Evolutionary conservation across 768 basidiomycete genomes (phyloP).

Genomic region (Termitomyces sp.): DNA sequence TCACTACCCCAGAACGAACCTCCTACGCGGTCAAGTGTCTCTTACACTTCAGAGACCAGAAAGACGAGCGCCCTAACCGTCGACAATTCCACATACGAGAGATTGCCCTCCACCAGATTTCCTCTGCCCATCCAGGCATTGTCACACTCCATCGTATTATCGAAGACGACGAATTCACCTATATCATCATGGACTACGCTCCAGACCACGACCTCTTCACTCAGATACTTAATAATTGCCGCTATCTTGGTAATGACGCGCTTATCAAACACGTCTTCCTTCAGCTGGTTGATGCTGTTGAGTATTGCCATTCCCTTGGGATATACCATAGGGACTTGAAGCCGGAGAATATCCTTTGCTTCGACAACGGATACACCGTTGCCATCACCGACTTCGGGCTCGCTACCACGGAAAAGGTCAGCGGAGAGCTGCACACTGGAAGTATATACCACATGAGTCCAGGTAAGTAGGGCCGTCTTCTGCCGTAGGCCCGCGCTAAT

Average conservation of each 20-base stretch:
- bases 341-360: slow-evolving; percentile 93
- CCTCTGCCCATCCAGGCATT: slow-evolving; percentile 71
- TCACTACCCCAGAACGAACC: slow-evolving; percentile 36
- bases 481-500: background rate
- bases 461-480: slow-evolving; percentile 37
- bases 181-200: slow-evolving; percentile 92
- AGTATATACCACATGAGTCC: slow-evolving; percentile 99
- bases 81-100: slow-evolving; percentile 83
- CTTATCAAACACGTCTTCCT: slow-evolving; percentile 89
- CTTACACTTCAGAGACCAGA: slow-evolving; percentile 33
- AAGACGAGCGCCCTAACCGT: slow-evolving; percentile 43
- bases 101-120: slow-evolving; percentile 73
- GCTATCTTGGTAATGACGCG: slow-evolving; percentile 78
- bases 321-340: slow-evolving; percentile 98
- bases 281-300: slow-evolving; percentile 90
- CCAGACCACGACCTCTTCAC: slow-evolving; percentile 88
- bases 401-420: slow-evolving; percentile 80
- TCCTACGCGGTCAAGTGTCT: slow-evolving; percentile 93
- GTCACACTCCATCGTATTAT: slow-evolving; percentile 87
- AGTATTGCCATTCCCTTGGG: slow-evolving; percentile 85
- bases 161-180: slow-evolving; percentile 76
- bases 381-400: slow-evolving; percentile 95
- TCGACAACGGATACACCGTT: slow-evolving; percentile 67
- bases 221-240: slow-evolving; percentile 73
- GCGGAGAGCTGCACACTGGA: slow-evolving; percentile 90